Conservation (phyloP, 441 rosid genomes). For the Gossypium schwendimanii region DNA sequence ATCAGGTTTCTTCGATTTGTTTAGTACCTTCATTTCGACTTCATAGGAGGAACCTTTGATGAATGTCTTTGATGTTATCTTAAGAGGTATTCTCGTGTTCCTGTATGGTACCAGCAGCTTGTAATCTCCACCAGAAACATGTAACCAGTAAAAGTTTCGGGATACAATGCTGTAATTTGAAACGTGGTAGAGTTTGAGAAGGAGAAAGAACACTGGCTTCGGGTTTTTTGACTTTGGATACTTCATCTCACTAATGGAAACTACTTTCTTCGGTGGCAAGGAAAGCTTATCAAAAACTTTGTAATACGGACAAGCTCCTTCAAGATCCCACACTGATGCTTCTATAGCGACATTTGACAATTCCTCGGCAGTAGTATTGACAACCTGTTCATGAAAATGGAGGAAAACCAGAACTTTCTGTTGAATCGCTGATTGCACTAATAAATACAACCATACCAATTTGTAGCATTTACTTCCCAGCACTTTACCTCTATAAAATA, state of each 20-base stretch:
- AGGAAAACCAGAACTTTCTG: not conserved
- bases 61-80: slow-evolving; percentile 48
- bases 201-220: slow-evolving; percentile 82
- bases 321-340: slow-evolving; percentile 88
- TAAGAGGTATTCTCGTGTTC: slow-evolving; percentile 63
- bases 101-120: slow-evolving; percentile 68
- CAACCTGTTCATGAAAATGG: slow-evolving; percentile 38
- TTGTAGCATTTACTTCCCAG: not conserved
- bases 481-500: slow-evolving; percentile 63
- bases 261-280: slow-evolving; percentile 54
- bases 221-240: slow-evolving; percentile 68
- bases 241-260: slow-evolving; percentile 58
- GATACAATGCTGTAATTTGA: slow-evolving; percentile 64
- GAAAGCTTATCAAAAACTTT: slow-evolving; percentile 56
- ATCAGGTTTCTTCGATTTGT: slow-evolving; percentile 45
- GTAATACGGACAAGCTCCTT: slow-evolving; percentile 67
- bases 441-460: not conserved
- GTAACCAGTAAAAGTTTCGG: slow-evolving; percentile 91
- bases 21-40: slow-evolving; percentile 61
- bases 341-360: slow-evolving; percentile 60
- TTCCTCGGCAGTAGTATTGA: slow-evolving; percentile 63
- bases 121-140: slow-evolving; percentile 77
- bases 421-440: not conserved
- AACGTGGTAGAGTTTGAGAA: slow-evolving; percentile 68
- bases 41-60: slow-evolving; percentile 61